phyloP scores from a whole-genome alignment of 768 basidiomycete species.

The Hericium coralloides region DNA sequence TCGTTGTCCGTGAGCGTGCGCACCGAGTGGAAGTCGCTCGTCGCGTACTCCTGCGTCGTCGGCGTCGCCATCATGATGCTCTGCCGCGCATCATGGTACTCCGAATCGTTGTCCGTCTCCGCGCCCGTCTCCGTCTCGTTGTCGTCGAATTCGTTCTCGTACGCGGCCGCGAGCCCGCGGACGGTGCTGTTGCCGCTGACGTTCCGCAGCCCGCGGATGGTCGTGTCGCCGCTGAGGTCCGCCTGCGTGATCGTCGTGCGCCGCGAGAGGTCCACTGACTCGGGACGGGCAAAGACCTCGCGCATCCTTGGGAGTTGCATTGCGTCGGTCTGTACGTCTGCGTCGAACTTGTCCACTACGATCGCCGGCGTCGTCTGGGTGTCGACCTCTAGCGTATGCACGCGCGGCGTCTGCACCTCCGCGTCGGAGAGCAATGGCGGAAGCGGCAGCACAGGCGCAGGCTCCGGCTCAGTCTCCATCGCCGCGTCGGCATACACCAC shows the following conservation, averaged over 20 bases:
- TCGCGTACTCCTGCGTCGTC: constrained; percentile 34
- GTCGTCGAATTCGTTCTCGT: constrained; percentile 34
- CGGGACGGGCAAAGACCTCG: constrained; percentile 5
- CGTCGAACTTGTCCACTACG: constrained; percentile 6
- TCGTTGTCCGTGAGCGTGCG: constrained; percentile 46
- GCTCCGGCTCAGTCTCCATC: constrained; percentile 14
- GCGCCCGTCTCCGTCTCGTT: constrained; percentile 51
- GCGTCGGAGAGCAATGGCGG: constrained; percentile 10
- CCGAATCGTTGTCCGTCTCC: constrained; percentile 58
- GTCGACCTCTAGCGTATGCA: constrained; percentile 24
- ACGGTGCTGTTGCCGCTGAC: background rate
- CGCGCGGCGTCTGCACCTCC: constrained; percentile 30
- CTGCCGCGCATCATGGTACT: constrained; percentile 72
- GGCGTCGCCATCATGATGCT: constrained; percentile 55
- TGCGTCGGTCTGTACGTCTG: constrained; percentile 13
- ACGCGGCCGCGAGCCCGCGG: constrained; percentile 18
- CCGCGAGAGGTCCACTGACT: constrained; percentile 1
- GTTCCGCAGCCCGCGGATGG: constrained; percentile 15
- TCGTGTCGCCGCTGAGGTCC: constrained; percentile 24
- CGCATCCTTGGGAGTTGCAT: constrained; percentile 2
- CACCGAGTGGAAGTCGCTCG: constrained; percentile 16
- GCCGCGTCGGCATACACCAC: constrained; percentile 10
- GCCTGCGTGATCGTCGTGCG: constrained; percentile 10
- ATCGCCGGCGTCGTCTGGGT: constrained; percentile 21
- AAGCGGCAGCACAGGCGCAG: constrained; percentile 4